phyloP scores from a whole-genome alignment of 1,284 basidiomycete genomes.

The Omphalotus olearius region DNA sequence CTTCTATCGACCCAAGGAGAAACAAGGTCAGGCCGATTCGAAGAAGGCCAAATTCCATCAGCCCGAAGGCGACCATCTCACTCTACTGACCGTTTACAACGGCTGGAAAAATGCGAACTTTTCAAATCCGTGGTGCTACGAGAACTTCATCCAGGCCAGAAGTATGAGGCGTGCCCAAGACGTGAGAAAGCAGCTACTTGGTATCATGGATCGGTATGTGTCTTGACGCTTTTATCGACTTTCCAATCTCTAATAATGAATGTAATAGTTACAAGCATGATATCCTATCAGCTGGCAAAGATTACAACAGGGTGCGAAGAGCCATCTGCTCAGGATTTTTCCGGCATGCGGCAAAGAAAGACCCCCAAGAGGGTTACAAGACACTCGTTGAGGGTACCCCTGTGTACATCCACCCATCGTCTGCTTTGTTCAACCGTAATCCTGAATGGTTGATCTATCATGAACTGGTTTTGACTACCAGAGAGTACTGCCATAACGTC shows the following conservation, averaged over 20 bases:
- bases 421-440: slow-evolving; percentile 94
- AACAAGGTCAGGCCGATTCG: slow-evolving; percentile 97
- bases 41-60: slow-evolving; percentile 99
- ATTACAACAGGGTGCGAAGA: slow-evolving; percentile 91
- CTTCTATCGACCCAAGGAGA: slow-evolving; percentile 98
- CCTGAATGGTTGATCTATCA: slow-evolving; percentile 65
- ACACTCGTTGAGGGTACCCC: slow-evolving; percentile 97
- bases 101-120: slow-evolving; percentile 97
- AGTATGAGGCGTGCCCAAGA: slow-evolving; percentile 98
- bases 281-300: slow-evolving; percentile 85
- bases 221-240: not conserved
- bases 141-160: slow-evolving; percentile 96
- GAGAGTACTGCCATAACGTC: slow-evolving; percentile 95
- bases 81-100: slow-evolving; percentile 94
- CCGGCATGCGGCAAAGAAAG: slow-evolving; percentile 95
- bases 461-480: slow-evolving; percentile 57
- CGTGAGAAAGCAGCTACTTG: slow-evolving; percentile 93
- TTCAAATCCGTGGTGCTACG: slow-evolving; percentile 95
- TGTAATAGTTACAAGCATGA: slow-evolving; percentile 86
- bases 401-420: slow-evolving; percentile 96
- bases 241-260: slow-evolving; percentile 16
- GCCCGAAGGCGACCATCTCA: slow-evolving; percentile 96
- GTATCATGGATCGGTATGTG: slow-evolving; percentile 94
- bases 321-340: slow-evolving; percentile 98
- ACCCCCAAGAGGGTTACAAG: slow-evolving; percentile 95